phyloP scores from a whole-genome alignment of 306 rosid species.

The Inga laurina region DNA sequence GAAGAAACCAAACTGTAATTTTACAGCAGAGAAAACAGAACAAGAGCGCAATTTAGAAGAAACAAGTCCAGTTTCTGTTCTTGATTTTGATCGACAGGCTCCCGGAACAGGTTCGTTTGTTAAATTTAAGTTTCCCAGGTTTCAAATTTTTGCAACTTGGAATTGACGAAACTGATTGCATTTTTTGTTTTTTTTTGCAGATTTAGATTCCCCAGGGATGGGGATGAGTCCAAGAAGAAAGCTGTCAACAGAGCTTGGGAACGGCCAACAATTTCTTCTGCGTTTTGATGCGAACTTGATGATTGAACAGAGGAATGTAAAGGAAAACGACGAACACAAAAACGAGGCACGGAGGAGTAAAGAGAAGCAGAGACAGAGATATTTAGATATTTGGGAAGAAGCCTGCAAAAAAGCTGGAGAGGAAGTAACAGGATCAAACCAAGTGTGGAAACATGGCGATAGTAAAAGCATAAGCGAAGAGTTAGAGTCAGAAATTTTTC shows the following conservation, averaged over 20 bases:
- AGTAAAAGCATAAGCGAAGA: constrained; percentile 51
- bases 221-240: constrained; percentile 55
- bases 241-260: constrained; percentile 58
- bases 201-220: constrained; percentile 28
- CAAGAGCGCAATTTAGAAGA: constrained; percentile 62
- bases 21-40: constrained; percentile 39
- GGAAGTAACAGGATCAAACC: constrained; percentile 50
- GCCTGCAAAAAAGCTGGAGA: constrained; percentile 54
- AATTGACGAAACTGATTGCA: background rate
- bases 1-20: constrained; percentile 30
- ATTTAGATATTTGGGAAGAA: constrained; percentile 46
- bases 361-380: constrained; percentile 29
- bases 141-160: constrained; percentile 7
- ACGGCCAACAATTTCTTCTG: constrained; percentile 25
- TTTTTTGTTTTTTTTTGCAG: constrained; percentile 25
- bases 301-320: constrained; percentile 40
- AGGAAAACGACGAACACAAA: constrained; percentile 35
- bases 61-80: constrained; percentile 85
- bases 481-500: constrained; percentile 53
- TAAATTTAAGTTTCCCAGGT: background rate
- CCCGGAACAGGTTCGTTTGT: constrained; percentile 60
- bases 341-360: constrained; percentile 36
- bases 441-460: constrained; percentile 42
- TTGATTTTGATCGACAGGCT: constrained; percentile 52
- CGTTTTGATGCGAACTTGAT: constrained; percentile 45